These are phyloP conservation scores for Osmozyma mogii DNA, from an alignment of 805 yeast species.

Conservation along the genomic window DNA sequence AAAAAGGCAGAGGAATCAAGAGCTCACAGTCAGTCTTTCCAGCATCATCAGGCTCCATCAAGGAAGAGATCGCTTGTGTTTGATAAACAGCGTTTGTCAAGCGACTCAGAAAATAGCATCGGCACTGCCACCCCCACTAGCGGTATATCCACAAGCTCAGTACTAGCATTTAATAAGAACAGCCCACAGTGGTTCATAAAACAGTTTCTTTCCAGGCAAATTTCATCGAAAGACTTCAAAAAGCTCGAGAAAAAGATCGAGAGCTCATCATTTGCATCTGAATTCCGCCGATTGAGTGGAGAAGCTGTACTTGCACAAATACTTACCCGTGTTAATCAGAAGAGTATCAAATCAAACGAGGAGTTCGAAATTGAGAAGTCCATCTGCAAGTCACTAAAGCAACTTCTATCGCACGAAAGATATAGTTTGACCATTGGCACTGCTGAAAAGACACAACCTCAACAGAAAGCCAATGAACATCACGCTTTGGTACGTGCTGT, in stretches of 20 bases:
- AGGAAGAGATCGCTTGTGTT: background rate
- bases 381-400: conserved; percentile 31
- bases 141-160: too few relatives aligned
- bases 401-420: conserved; percentile 21
- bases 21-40: background rate
- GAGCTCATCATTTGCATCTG: conserved; percentile 12
- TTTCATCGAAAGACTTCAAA: conserved; percentile 25
- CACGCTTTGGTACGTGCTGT: too few relatives aligned
- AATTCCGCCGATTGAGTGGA: conserved; percentile 26
- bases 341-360: conserved; percentile 37
- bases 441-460: background rate
- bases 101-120: background rate
- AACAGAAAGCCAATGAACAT: background rate
- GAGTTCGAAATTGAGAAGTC: conserved; percentile 33
- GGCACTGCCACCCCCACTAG: too few relatives aligned
- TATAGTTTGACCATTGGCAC: too few relatives aligned
- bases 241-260: conserved; percentile 28
- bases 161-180: too few relatives aligned
- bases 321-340: conserved; percentile 29
- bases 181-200: conserved; percentile 36
- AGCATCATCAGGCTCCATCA: background rate
- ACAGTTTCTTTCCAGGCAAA: conserved; percentile 26
- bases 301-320: conserved; percentile 35
- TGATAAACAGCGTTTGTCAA: background rate
- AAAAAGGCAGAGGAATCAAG: background rate